phyloP scores from a whole-genome alignment of 2,329 filamentous ascomycete species.

The Chaetoscypha palmicola region DNA sequence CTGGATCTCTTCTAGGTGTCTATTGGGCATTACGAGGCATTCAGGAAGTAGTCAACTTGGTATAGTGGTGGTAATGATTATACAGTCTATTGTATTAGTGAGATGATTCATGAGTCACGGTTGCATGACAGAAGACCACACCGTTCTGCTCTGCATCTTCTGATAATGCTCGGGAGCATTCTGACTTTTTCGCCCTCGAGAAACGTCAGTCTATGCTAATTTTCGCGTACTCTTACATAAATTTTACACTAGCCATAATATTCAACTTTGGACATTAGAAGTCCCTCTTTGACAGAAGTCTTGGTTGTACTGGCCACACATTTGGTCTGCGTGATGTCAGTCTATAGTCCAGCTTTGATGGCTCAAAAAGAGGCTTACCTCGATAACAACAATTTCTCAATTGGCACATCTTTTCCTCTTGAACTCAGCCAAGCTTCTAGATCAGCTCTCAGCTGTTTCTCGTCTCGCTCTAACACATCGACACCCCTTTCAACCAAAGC shows the following conservation, averaged over 20 bases:
- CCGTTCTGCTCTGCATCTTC: neutral
- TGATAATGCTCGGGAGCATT: constrained; percentile 9
- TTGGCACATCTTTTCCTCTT: constrained; percentile 30
- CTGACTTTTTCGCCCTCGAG: constrained; percentile 1
- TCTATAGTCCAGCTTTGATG: no score
- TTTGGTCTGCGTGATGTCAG: constrained; percentile 26
- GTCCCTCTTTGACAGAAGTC: no score
- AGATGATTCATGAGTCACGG: no score
- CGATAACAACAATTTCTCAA: constrained; percentile 29
- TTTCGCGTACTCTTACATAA: neutral
- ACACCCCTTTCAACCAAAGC: constrained; percentile 67
- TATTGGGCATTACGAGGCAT: neutral
- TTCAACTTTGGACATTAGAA: no score
- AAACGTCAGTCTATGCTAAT: constrained; percentile 13
- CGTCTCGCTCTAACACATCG: constrained; percentile 40
- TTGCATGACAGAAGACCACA: no score
- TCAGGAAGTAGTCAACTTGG: neutral
- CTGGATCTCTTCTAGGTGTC: neutral
- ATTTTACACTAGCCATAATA: no score
- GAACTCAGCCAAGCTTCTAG: constrained; percentile 36
- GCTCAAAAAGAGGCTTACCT: constrained; percentile 29
- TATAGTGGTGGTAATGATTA: neutral
- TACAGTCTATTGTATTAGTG: no score
- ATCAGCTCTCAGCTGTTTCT: constrained; percentile 32
- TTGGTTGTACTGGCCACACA: constrained; percentile 23